phyloP scores from a whole-genome alignment of 345 rosid species.

The Euphorbia lathyris region DNA sequence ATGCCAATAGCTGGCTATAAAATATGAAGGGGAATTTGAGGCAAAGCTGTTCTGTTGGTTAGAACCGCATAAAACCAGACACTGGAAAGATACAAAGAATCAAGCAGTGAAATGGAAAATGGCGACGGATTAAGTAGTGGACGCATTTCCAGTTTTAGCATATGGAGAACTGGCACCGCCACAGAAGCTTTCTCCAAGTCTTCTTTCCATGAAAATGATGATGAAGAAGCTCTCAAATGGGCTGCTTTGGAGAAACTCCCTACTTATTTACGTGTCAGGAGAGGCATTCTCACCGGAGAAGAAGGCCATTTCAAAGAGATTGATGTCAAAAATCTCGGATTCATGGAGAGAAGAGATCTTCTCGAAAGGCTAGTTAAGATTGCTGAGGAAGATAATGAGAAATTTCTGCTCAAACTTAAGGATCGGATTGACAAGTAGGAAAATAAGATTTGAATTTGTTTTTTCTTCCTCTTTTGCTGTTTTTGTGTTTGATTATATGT shows the following conservation, averaged over 20 bases:
- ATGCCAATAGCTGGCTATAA: no score
- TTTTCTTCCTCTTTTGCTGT: background rate
- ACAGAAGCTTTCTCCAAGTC: conserved; percentile 44
- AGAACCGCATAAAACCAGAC: no score
- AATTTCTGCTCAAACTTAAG: conserved; percentile 73
- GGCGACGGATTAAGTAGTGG: conserved; percentile 36
- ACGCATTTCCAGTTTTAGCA: conserved; percentile 42
- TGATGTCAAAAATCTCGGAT: conserved; percentile 58
- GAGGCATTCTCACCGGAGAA: conserved; percentile 61
- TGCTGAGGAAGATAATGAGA: conserved; percentile 82
- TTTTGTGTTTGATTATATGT: background rate
- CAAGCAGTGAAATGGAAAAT: conserved; percentile 26
- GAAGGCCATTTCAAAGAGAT: conserved; percentile 37
- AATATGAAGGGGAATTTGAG: no score
- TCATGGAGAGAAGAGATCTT: conserved; percentile 63
- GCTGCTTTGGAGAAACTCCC: conserved; percentile 89
- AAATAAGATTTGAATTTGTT: no score
- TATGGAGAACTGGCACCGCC: conserved; percentile 41
- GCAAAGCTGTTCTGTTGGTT: no score
- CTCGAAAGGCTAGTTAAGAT: conserved; percentile 65
- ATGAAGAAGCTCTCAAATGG: conserved; percentile 86
- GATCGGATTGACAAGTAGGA: conserved; percentile 65
- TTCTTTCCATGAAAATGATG: conserved; percentile 23
- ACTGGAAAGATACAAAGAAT: background rate
- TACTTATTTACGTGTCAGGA: conserved; percentile 55